Percentiles rank a stretch among this genome's conserved stretches.
Evolutionary conservation across 2,329 filamentous ascomycete species (phyloP).

Genomic region (Davidsoniella virescens): DNA sequence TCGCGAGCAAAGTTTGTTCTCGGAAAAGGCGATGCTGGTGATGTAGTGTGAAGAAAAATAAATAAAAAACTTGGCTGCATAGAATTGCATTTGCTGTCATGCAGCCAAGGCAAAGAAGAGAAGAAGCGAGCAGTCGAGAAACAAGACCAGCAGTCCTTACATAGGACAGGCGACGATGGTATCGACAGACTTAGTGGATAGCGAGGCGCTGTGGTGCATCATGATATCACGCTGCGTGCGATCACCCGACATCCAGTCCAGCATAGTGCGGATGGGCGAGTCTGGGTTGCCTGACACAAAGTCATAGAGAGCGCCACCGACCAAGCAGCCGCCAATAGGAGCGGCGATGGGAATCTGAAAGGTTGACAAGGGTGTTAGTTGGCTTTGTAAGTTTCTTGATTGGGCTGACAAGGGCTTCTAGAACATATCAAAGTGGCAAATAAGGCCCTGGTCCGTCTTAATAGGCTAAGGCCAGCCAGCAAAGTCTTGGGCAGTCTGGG

Average conservation of each 20-base stretch:
- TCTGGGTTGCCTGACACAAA: slow-evolving; percentile 51
- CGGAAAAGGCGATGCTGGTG: background rate
- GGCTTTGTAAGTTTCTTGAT: background rate
- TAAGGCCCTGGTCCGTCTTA: background rate
- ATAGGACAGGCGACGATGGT: slow-evolving; percentile 9
- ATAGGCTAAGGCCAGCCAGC: no score
- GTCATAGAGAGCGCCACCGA: slow-evolving; percentile 53
- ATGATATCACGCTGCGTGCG: slow-evolving; percentile 6
- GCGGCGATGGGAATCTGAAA: slow-evolving; percentile 48
- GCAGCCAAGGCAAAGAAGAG: background rate
- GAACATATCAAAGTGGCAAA: background rate
- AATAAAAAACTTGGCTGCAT: background rate
- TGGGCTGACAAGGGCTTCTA: background rate
- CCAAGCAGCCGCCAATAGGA: slow-evolving; percentile 46
- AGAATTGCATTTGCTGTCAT: no score
- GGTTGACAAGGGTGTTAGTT: slow-evolving; percentile 1
- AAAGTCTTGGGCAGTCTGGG: background rate
- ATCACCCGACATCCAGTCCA: slow-evolving; percentile 11
- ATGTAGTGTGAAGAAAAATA: background rate
- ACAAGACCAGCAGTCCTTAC: background rate
- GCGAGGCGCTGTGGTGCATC: slow-evolving; percentile 6
- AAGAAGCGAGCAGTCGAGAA: background rate
- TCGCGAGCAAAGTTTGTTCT: no score
- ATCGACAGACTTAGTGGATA: slow-evolving; percentile 8
- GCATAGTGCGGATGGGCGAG: slow-evolving; percentile 49